Base-by-base conservation (phyloP, 1,284 basidiomycete species). In the Malassezia pachydermatis region DNA sequence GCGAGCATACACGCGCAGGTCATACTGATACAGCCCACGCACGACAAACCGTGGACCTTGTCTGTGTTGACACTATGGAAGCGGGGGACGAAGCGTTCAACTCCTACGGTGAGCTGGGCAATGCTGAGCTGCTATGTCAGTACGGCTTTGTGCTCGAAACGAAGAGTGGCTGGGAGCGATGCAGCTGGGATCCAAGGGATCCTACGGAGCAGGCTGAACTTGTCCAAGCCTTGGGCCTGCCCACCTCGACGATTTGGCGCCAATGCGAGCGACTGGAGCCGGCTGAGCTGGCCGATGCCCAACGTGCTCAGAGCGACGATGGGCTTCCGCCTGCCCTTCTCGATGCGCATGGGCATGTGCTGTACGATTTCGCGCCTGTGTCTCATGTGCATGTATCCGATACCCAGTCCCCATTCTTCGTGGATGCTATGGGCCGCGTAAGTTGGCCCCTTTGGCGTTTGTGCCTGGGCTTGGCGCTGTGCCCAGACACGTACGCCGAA, bases 131-230 rank as follows among this genome's bases (percentile, higher is more conserved):
- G 4, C 49, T 70, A 0, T 57, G 55, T 3, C 54, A 58, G 3
- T 70, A 70, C 42, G 67, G 67, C 5, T 70, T 70, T 30, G 53
- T 50, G 17, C 48, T 64, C 4, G 63, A 62, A n/a, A 55, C 48
- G 4, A 60, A 60, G 30, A 67, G 65, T 9, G 59, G 57, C 19
- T 43, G 53, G 20, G 66, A 69, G 39, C 55, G 65, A 0, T 60
- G 44, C 41, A 61, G 51, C 1, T 41, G 60, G 42, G 63, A 65
- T 10, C 16, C 27, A 2, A 28, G 29, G 9, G 2, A 40, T 5
- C 29, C 24, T 16, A 19, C 4, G 0, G 66, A 69, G 34, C 46
- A 55, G 5, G 11, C 14, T 1, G 37, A 48, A 22, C 14, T 3
- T 36, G 34, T 20, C 19, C 20, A 9, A 19, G 16, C 10, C 20